Base-by-base conservation (phyloP, 139 green algal genomes). In the Micractinium conductrix region DNA sequence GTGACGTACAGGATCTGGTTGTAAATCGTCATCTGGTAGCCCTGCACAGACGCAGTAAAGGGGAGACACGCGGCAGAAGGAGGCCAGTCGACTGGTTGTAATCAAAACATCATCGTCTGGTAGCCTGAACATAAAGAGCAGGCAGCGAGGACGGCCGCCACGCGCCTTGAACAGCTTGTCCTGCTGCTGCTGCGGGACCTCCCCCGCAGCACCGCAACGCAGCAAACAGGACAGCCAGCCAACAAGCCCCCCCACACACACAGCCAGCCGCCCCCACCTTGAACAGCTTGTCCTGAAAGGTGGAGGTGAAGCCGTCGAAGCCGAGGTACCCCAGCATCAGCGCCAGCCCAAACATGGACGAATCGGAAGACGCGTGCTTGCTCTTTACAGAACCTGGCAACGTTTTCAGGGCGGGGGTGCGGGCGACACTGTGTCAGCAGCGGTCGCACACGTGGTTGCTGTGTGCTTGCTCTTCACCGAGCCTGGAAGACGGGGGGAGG, bases 291-390 rank as follows among this genome's bases (percentile, higher is more conserved):
- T 98, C 96, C 91, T 99, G 97, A 85, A 98, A 99, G 21, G 96
- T 99, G 55, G 95, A 98, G 4, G 97, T 99, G 93, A 99, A 99
- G 63, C 97, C 96, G 81, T 99, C 97, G 81, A 98, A 98, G 28
- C 85, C 90, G 5, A 99, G 93, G 91, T 99, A 99, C 10, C 92
- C 94, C 22, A 95, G 42, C 97, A 99, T 99, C 28, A 99, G 93
- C 75, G 91, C 26, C 38, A 96, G 28, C 43, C 96, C 96, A 72
- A 84, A 93, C 28, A 78, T 38, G 48, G 87, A 81, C 16, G 83
- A 84, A 73, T 85, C 72, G 28, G 28, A 26, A 5, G 37, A 72
- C 35, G 86, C 83, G 42, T 68, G 63, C 48, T 26, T 40, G 26
- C n/a, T 44, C 80, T 87, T 88, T 22, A 88, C 75, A 2, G 73